phyloP scores from a whole-genome alignment of 345 rosid genomes.

The Citrus sinensis region DNA sequence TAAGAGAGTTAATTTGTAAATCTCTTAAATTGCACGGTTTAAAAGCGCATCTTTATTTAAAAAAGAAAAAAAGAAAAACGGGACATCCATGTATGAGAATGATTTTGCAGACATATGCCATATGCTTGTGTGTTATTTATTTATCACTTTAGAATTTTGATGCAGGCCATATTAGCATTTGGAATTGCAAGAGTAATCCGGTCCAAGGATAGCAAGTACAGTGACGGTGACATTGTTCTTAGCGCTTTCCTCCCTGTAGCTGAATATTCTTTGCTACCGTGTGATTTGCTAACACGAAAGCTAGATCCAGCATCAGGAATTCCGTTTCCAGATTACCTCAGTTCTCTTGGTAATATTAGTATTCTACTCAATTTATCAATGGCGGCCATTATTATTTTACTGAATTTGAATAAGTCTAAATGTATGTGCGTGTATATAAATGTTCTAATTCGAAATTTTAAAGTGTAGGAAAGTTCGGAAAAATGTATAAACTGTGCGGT shows the following conservation, averaged over 20 bases:
- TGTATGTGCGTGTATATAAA: no score
- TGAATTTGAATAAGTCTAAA: no score
- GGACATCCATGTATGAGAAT: rapidly evolving
- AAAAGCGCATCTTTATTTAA: no score
- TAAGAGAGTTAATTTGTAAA: no score
- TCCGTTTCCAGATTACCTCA: conserved; percentile 30
- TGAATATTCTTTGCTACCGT: conserved; percentile 29
- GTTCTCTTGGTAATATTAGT: conserved; percentile 27
- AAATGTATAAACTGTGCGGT: no score
- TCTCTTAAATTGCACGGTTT: no score
- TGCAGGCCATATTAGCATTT: conserved; percentile 23
- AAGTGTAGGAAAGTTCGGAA: rapidly evolving
- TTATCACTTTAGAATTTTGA: background rate
- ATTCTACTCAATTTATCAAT: no score
- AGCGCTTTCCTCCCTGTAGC: conserved; percentile 22
- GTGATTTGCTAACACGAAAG: conserved; percentile 15
- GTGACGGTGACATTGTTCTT: conserved; percentile 27
- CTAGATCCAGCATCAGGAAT: conserved; percentile 19
- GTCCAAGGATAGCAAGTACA: conserved; percentile 28
- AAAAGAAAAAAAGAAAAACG: no score
- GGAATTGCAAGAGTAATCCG: conserved; percentile 36
- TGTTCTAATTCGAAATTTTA: no score
- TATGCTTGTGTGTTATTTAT: no score
- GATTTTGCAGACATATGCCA: no score
- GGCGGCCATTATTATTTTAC: no score